Percentiles rank a stretch among this genome's conserved stretches.
These are phyloP conservation scores for Phytophthora parvispora DNA, from an alignment of 352 stramenopile genomes.

Conservation along the genomic window DNA sequence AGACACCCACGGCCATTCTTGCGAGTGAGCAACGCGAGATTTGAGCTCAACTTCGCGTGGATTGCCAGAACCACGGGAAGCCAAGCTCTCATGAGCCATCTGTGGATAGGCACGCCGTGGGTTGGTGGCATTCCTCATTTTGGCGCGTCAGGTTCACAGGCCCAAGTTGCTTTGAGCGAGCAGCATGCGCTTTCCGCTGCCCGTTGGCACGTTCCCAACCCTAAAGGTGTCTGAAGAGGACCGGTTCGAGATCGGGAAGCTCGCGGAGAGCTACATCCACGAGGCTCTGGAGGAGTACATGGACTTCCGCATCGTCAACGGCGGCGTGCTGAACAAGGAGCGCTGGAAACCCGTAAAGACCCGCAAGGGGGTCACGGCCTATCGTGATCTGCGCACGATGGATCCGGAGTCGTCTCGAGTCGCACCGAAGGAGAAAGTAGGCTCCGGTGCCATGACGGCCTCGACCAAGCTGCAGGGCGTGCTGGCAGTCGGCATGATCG, in stretches of 20 bases:
- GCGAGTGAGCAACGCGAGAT: not conserved
- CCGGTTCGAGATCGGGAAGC: slow-evolving; percentile 29
- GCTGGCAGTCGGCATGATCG: slow-evolving; percentile 32
- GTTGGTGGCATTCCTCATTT: slow-evolving; percentile 24
- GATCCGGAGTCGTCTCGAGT: slow-evolving; percentile 19
- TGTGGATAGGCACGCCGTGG: slow-evolving; percentile 5
- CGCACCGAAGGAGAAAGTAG: slow-evolving; percentile 28
- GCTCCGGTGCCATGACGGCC: slow-evolving; percentile 29
- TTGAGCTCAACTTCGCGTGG: not conserved
- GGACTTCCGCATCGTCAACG: slow-evolving; percentile 36
- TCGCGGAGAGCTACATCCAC: slow-evolving; percentile 38
- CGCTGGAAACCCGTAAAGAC: slow-evolving; percentile 57
- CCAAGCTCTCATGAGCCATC: slow-evolving; percentile 2
- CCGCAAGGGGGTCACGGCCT: slow-evolving; percentile 31
- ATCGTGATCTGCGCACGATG: slow-evolving; percentile 33
- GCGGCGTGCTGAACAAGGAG: slow-evolving; percentile 36
- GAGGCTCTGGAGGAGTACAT: slow-evolving; percentile 52
- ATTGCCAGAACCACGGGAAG: slow-evolving; percentile 12
- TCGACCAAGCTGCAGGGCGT: slow-evolving; percentile 39
- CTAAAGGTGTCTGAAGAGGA: slow-evolving; percentile 44
- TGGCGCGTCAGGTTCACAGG: not conserved
- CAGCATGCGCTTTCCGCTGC: slow-evolving; percentile 37
- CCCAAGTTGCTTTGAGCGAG: slow-evolving; percentile 2
- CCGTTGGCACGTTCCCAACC: slow-evolving; percentile 47
- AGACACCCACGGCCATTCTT: not conserved